Evolutionary conservation across 2,329 filamentous ascomycete species (phyloP), one percentile per base, ranked within the genome.

Genomic region (Trichoderma sp.): DNA sequence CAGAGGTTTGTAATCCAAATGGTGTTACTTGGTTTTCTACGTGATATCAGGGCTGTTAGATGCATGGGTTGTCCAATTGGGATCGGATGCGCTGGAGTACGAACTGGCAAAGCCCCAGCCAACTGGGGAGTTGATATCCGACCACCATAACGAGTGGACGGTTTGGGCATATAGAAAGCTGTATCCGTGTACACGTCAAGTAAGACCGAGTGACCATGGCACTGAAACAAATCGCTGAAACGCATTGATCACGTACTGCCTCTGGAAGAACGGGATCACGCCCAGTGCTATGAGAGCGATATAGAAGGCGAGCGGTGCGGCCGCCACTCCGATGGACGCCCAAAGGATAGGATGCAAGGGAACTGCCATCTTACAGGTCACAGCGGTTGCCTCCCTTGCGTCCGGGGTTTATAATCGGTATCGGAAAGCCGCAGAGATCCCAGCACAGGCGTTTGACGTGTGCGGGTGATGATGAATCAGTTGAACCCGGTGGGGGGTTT

Each of bases 151-250:
- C 3, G 91, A 91, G 74, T 94, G 91, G 75, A 97, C 80, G 73
- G 92, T 92, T 81, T 98, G 92, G 32, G 92, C 90, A 79, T 98
- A 99, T 6, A 98, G 81, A 28, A 92, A 91, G 78, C 94, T 97
- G 75, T 64, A 20, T 5, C 3, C 47, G 20, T 23, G 2, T 12
- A 6, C 7, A 17, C 20, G 11, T 17, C 15, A 34, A 39, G 71
- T 78, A 57, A 78, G 73, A 71, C 50, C 9, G 20, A 32, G 28
- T 15, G 15, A 20, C 58, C 47, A 11, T 13, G 26, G 15, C 12
- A 9, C 20, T 47, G 26, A 64, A 13, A 53, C 13, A 28, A 9
- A 28, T 20, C 8, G 17, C 26, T 26, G 17, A 47, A 15, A 12
- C 23, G 57, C 15, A 69, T 30, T 13, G 12, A 13, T 50, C 53